Percentiles rank a stretch among this genome's conserved stretches.
Evolutionary conservation across 2,329 filamentous ascomycete genomes (phyloP).

Genomic region (Ophiosphaerella narmari): DNA sequence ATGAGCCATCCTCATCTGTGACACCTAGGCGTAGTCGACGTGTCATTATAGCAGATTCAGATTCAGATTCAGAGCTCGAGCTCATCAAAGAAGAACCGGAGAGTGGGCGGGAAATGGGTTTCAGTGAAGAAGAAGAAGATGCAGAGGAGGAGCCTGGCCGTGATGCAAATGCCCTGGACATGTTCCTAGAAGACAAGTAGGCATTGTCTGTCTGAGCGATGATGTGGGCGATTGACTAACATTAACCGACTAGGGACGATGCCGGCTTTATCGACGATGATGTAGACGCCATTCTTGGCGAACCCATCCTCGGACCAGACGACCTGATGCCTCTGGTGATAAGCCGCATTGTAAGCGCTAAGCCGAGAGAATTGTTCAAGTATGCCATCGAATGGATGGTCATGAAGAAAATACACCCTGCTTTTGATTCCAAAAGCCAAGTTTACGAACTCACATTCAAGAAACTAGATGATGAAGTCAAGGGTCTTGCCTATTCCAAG

Average conservation of each 20-base stretch:
- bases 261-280: constrained; percentile 68
- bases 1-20: constrained; percentile 29
- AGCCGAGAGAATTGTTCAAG: constrained; percentile 72
- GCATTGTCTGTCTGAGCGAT: no score
- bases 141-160: constrained; percentile 31
- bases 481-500: constrained; percentile 70
- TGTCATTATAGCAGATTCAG: constrained; percentile 29
- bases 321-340: constrained; percentile 5
- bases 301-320: constrained; percentile 38
- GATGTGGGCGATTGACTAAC: no score
- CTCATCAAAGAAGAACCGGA: constrained; percentile 41
- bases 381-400: constrained; percentile 81
- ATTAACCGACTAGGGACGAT: constrained; percentile 48
- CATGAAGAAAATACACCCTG: constrained; percentile 75
- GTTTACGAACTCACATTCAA: constrained; percentile 71
- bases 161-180: constrained; percentile 42
- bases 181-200: constrained; percentile 39
- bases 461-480: constrained; percentile 73
- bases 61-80: constrained; percentile 37
- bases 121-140: constrained; percentile 26
- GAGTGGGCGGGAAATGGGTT: constrained; percentile 11
- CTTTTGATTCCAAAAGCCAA: constrained; percentile 65
- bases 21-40: constrained; percentile 28
- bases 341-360: constrained; percentile 63
- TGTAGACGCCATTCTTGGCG: constrained; percentile 58